These are phyloP conservation scores for Ophiostoma tasmaniense DNA, from an alignment of 2,329 filamentous ascomycete genomes.

Conservation along the genomic window DNA sequence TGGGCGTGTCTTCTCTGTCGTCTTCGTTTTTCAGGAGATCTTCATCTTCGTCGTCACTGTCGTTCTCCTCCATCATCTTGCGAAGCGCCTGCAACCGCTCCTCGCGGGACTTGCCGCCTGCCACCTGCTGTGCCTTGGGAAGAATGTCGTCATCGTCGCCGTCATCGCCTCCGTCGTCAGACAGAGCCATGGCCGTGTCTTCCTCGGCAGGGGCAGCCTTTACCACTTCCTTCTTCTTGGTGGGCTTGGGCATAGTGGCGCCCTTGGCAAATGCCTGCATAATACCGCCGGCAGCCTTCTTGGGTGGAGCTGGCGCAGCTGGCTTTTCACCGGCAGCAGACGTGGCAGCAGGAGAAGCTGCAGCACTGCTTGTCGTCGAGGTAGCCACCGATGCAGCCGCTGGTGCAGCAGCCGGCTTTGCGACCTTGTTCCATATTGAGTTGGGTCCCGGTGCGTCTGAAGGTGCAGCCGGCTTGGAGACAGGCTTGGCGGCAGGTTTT, in stretches of 20 bases:
- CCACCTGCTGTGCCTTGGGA: conserved; percentile 28
- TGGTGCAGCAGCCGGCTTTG: neutral
- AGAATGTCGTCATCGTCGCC: conserved; percentile 48
- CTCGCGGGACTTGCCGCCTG: conserved; percentile 37
- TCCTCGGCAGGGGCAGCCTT: conserved; percentile 39
- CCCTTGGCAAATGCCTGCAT: conserved; percentile 73
- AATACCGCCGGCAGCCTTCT: conserved; percentile 38
- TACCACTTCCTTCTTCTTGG: conserved; percentile 32
- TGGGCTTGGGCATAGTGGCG: conserved; percentile 45
- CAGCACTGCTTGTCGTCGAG: conserved; percentile 25
- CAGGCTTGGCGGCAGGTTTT: conserved; percentile 3
- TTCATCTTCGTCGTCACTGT: conserved; percentile 45
- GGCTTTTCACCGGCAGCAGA: conserved; percentile 30
- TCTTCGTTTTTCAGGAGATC: conserved; percentile 35
- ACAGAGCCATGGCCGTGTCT: conserved; percentile 43
- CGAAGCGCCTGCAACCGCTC: conserved; percentile 58
- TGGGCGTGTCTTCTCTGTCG: conserved; percentile 32
- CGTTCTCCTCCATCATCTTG: conserved; percentile 68
- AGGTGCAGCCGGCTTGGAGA: neutral
- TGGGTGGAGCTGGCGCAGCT: conserved; percentile 24
- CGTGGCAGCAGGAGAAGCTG: neutral
- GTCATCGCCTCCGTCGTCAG: conserved; percentile 31
- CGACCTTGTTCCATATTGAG: conserved; percentile 17
- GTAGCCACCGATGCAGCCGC: conserved; percentile 17
- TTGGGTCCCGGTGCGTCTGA: neutral